Conservation (phyloP, 1,284 basidiomycete species). For the Agaricales sp. region DNA sequence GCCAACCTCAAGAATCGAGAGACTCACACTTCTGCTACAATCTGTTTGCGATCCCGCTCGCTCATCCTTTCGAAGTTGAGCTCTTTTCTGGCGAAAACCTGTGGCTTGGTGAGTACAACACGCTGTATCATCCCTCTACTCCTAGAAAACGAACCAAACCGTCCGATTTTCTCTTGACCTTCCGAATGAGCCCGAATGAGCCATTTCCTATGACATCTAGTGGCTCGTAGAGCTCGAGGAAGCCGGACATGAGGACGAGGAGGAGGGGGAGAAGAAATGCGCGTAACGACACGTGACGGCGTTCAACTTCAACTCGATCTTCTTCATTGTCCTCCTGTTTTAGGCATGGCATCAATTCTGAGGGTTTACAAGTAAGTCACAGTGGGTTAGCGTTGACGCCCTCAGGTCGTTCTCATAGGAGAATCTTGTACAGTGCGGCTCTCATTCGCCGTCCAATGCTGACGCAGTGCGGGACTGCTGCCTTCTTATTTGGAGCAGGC, state of each 20-base stretch:
- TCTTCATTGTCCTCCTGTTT: background rate
- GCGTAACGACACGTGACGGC: constrained; percentile 1
- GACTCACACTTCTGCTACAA: constrained; percentile 94
- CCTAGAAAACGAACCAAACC: constrained; percentile 52
- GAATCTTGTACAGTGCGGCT: constrained; percentile 31
- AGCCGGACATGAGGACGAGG: constrained; percentile 20
- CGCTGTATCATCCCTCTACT: background rate
- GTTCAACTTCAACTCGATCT: background rate
- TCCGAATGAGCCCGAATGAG: constrained; percentile 95
- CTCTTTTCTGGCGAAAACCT: constrained; percentile 90
- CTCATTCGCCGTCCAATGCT: constrained; percentile 56
- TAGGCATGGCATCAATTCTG: background rate
- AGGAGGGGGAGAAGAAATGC: background rate
- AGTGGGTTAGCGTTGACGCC: background rate
- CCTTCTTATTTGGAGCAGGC: constrained; percentile 64
- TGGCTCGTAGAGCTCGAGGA: constrained; percentile 74
- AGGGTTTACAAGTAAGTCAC: background rate
- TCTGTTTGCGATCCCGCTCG: constrained; percentile 88
- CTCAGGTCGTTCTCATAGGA: background rate
- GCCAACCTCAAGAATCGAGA: too few relatives aligned
- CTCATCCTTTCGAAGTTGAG: constrained; percentile 94
- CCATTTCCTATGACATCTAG: constrained; percentile 92
- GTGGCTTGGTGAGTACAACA: constrained; percentile 3
- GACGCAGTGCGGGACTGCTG: constrained; percentile 56
- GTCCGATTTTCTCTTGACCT: constrained; percentile 80